Evolutionary conservation across 305 asterid species (phyloP).

Genomic region (Rubia tinctorum): DNA sequence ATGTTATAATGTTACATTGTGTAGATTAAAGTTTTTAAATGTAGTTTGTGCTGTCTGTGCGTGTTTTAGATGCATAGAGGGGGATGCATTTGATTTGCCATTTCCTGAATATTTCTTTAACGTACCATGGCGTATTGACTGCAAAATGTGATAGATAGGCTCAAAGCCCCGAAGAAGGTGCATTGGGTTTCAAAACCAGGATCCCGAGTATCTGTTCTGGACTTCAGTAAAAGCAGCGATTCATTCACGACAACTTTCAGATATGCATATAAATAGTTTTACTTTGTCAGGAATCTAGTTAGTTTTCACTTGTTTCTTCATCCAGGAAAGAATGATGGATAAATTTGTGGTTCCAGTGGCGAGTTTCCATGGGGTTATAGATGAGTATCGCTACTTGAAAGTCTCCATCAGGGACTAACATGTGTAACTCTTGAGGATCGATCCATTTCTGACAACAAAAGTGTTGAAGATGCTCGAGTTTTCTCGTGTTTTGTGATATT

Average conservation of each 20-base stretch:
- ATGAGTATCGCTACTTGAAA: constrained; percentile 83
- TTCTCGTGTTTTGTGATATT: not conserved
- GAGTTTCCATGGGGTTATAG: constrained; percentile 55
- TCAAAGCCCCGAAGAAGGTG: constrained; percentile 61
- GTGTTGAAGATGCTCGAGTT: not conserved
- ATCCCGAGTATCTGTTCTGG: constrained; percentile 67
- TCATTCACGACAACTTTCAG: constrained; percentile 57
- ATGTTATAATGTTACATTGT: not conserved
- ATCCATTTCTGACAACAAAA: not conserved
- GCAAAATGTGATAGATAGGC: constrained; percentile 66
- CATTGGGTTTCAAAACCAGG: constrained; percentile 72
- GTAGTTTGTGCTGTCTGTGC: not conserved
- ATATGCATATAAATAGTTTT: constrained; percentile 31
- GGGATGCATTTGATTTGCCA: constrained; percentile 74
- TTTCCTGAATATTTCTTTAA: constrained; percentile 63
- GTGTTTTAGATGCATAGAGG: constrained; percentile 73
- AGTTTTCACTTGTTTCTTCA: constrained; percentile 11
- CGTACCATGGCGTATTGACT: constrained; percentile 86
- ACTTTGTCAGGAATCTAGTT: not conserved
- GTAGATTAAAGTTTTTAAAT: not conserved
- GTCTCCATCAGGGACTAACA: constrained; percentile 72
- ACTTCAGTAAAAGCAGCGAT: constrained; percentile 68
- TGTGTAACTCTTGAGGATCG: constrained; percentile 34
- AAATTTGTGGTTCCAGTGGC: constrained; percentile 75
- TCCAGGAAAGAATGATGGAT: constrained; percentile 83